phyloP scores from a whole-genome alignment of 2,329 filamentous ascomycete genomes.

The Aureobasidium lini region DNA sequence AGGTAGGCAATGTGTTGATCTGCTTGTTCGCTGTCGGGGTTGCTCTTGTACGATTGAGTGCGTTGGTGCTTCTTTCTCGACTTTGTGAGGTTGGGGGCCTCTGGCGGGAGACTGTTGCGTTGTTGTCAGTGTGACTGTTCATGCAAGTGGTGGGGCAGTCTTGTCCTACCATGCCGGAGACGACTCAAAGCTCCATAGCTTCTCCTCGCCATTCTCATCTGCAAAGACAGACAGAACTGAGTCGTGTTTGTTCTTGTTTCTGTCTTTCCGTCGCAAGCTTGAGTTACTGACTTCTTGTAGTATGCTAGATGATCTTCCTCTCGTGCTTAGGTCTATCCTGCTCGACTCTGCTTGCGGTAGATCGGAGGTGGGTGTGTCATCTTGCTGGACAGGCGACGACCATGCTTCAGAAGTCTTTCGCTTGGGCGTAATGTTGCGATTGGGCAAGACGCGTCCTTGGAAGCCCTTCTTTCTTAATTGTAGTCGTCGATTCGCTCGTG shows the following conservation, averaged over 20 bases:
- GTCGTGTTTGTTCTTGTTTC: slow-evolving; percentile 16
- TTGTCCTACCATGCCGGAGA: slow-evolving; percentile 14
- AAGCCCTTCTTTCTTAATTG: slow-evolving; percentile 31
- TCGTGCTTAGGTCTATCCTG: background rate
- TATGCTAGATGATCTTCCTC: slow-evolving; percentile 13
- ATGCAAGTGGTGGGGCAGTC: slow-evolving; percentile 13
- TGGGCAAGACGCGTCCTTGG: slow-evolving; percentile 23
- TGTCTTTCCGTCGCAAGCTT: slow-evolving; percentile 17
- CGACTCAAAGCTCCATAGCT: slow-evolving; percentile 11
- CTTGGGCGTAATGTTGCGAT: slow-evolving; percentile 27
- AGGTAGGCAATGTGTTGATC: slow-evolving; percentile 44
- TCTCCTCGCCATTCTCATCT: slow-evolving; percentile 24
- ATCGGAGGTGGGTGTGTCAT: slow-evolving; percentile 20
- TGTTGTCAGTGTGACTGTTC: slow-evolving; percentile 12
- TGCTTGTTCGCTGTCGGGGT: slow-evolving; percentile 33
- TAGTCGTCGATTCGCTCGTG: slow-evolving; percentile 23
- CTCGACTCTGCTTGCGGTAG: slow-evolving; percentile 14
- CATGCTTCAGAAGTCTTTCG: slow-evolving; percentile 17
- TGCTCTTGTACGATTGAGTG: slow-evolving; percentile 2
- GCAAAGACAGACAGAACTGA: slow-evolving; percentile 19
- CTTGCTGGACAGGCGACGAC: slow-evolving; percentile 13
- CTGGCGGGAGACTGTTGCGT: slow-evolving; percentile 13
- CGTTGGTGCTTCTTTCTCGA: slow-evolving; percentile 12
- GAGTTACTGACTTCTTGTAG: slow-evolving; percentile 19
- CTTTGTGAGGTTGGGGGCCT: slow-evolving; percentile 12